A percentile compares a stretch with the other conserved stretches of the same genome.
phyloP scores from a whole-genome alignment of 306 rosid species.

The Cyamopsis tetragonoloba region DNA sequence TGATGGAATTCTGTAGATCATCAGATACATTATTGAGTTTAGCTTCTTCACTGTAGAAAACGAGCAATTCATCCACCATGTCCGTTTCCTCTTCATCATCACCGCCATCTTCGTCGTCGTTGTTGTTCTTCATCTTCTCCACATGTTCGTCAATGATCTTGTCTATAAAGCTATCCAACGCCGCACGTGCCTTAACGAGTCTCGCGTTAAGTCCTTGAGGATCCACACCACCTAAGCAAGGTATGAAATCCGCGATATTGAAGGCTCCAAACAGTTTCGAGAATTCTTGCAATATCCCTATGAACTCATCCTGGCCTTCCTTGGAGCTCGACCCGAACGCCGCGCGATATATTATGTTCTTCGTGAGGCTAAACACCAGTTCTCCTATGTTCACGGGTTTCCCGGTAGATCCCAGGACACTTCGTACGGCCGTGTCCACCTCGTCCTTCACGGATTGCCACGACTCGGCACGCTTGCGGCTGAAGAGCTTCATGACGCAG shows the following conservation, averaged over 20 bases:
- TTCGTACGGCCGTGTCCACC: constrained; percentile 41
- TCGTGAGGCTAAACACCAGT: constrained; percentile 56
- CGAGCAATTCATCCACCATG: constrained; percentile 87
- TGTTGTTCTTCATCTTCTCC: constrained; percentile 26
- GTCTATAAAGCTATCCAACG: constrained; percentile 62
- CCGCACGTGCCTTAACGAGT: constrained; percentile 51
- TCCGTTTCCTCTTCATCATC: constrained; percentile 40
- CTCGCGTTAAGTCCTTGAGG: constrained; percentile 63
- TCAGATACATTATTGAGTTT: constrained; percentile 35
- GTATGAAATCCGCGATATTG: constrained; percentile 70
- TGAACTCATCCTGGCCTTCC: constrained; percentile 76
- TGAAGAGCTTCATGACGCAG: constrained; percentile 80
- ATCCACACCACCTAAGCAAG: constrained; percentile 50
- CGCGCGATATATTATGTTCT: constrained; percentile 64
- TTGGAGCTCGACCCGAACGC: constrained; percentile 60
- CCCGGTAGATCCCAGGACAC: constrained; percentile 27
- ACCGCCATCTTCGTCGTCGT: background rate
- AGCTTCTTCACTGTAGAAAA: constrained; percentile 53
- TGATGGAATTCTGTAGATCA: constrained; percentile 49
- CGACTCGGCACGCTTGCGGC: constrained; percentile 79
- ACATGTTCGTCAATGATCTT: constrained; percentile 65
- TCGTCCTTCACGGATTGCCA: constrained; percentile 80
- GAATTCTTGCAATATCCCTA: constrained; percentile 70
- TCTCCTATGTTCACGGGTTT: constrained; percentile 57
- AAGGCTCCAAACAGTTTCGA: constrained; percentile 86